Evolutionary conservation across 1,139 yeast species (phyloP).

Genomic region (Geotrichum siamense): DNA sequence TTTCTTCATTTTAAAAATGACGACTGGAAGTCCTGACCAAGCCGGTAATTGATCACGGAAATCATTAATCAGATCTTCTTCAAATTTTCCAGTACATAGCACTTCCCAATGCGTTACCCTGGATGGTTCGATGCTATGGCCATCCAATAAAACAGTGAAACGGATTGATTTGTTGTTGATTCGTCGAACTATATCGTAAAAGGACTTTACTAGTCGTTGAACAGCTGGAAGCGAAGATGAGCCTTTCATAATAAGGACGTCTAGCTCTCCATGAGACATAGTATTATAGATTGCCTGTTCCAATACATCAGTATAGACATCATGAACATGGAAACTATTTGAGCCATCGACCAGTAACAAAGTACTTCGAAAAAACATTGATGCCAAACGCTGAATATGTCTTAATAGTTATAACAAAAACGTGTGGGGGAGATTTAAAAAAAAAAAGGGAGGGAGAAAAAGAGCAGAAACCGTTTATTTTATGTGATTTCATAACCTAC

Average conservation of each 20-base stretch:
- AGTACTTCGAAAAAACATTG: conserved; percentile 28
- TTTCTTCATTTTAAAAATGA: conserved; percentile 22
- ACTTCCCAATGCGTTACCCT: conserved; percentile 33
- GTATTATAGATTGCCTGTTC: conserved; percentile 29
- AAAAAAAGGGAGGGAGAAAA: neutral
- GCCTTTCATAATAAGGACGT: conserved; percentile 30
- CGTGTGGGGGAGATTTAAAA: neutral
- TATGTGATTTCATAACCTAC: too few relatives aligned
- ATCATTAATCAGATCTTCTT: conserved; percentile 23
- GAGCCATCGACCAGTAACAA: conserved; percentile 26
- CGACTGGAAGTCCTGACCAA: conserved; percentile 27
- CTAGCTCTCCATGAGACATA: conserved; percentile 31
- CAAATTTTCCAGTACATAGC: conserved; percentile 28
- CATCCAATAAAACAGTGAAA: conserved; percentile 35
- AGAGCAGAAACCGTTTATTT: neutral
- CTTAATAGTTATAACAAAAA: neutral
- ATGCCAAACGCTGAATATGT: too few relatives aligned
- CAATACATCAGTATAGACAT: conserved; percentile 24
- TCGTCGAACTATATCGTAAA: conserved; percentile 29
- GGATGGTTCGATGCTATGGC: conserved; percentile 28
- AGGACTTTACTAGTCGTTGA: conserved; percentile 28
- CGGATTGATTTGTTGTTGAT: conserved; percentile 25
- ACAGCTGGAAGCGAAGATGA: conserved; percentile 28
- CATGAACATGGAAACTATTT: conserved; percentile 20
- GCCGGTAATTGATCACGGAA: conserved; percentile 27